These are phyloP conservation scores for Azolla pinnata DNA, from an alignment of 75 land plant species.

Conservation along the genomic window DNA sequence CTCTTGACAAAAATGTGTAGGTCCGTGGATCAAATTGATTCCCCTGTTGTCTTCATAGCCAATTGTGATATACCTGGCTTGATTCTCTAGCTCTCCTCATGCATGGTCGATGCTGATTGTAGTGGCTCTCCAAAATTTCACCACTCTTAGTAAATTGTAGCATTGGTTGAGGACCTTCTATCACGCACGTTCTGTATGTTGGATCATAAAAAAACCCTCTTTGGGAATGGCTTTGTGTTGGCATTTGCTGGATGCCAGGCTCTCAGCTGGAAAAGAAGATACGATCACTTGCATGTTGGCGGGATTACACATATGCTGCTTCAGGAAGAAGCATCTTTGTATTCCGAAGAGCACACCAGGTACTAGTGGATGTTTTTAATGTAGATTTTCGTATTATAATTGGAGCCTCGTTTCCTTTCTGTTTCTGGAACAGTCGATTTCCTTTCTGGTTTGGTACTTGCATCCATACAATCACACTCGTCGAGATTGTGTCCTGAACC, in stretches of 20 bases:
- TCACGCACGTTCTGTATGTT: too few species aligned
- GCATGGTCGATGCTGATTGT: background rate
- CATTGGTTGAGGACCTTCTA: too few species aligned
- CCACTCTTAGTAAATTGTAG: too few species aligned
- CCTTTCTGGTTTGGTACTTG: background rate
- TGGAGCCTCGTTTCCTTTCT: background rate
- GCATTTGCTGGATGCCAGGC: background rate
- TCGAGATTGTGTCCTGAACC: too few species aligned
- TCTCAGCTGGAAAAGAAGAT: constrained; percentile 83
- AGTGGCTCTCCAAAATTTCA: too few species aligned
- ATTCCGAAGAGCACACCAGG: constrained; percentile 86
- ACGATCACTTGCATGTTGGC: constrained; percentile 69
- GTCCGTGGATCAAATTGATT: too few species aligned
- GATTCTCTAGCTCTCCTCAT: background rate
- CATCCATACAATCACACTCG: too few species aligned
- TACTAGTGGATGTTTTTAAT: constrained; percentile 8
- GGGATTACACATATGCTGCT: constrained; percentile 86
- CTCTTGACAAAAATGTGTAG: too few species aligned
- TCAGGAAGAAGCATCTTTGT: constrained; percentile 64
- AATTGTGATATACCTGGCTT: too few species aligned
- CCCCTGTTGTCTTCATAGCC: too few species aligned
- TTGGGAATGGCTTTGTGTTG: constrained; percentile 1
- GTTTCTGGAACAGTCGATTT: background rate
- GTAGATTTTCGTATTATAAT: background rate
- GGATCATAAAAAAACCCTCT: background rate